Conservation (phyloP, 2,329 filamentous ascomycete genomes). For the Trichoderma guizhouense region DNA sequence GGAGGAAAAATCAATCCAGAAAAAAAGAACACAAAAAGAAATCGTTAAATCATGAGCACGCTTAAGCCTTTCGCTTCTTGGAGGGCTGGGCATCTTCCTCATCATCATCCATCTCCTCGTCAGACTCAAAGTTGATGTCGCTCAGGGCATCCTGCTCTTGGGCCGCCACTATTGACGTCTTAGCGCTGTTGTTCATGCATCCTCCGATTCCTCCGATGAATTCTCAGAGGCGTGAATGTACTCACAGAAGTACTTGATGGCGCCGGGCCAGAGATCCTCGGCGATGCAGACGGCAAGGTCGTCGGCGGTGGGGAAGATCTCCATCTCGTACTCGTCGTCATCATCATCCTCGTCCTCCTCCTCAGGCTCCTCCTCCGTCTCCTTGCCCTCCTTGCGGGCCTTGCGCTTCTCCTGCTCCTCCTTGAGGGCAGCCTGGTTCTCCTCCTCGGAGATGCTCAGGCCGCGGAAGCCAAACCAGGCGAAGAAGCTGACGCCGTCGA, state of each 20-base stretch:
- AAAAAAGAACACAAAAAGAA: background rate
- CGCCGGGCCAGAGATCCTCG: conserved; percentile 85
- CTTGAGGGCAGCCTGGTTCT: conserved; percentile 20
- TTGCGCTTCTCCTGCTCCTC: conserved; percentile 39
- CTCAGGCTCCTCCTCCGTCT: conserved; percentile 43
- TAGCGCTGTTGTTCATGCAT: conserved; percentile 1
- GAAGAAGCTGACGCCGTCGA: conserved; percentile 76
- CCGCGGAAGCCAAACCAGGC: conserved; percentile 81
- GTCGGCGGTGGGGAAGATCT: conserved; percentile 86
- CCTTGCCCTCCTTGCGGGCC: conserved; percentile 48
- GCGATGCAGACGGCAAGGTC: conserved; percentile 75
- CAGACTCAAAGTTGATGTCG: conserved; percentile 67
- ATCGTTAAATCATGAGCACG: conserved; percentile 1
- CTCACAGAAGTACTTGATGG: conserved; percentile 89
- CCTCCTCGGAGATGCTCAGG: conserved; percentile 66
- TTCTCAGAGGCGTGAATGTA: conserved; percentile 26
- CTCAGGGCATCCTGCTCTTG: conserved; percentile 65
- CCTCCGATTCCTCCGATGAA: conserved; percentile 1
- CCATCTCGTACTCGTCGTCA: conserved; percentile 65
- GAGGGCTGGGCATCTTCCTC: conserved; percentile 39
- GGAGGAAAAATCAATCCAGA: background rate
- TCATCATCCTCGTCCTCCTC: conserved; percentile 56
- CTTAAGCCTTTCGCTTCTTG: conserved; percentile 44
- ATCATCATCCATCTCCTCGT: conserved; percentile 52
- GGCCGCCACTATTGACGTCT: conserved; percentile 40